Base-by-base conservation (phyloP, 371 early-diverging fungal genomes). In the Mucor mucedo region DNA sequence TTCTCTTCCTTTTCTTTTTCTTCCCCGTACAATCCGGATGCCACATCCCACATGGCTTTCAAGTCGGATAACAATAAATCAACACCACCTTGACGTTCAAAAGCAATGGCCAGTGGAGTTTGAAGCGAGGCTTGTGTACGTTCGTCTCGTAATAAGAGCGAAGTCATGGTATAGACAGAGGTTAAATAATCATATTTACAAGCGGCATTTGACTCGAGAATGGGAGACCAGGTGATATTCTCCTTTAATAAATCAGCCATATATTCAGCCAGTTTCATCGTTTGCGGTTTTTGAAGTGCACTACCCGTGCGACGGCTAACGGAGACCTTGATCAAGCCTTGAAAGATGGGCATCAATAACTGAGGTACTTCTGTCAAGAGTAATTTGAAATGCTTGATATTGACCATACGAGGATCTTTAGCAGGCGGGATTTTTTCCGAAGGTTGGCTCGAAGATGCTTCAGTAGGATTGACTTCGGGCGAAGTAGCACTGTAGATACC, bases 261-360 rank as follows among this genome's bases (percentile, higher is more conserved):
- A 33, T 73, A 73, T 48, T 82, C 83, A 6, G 87, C 82, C 45
- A 87, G 65, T 61, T 84, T 86, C 66, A 85, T 85, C 5, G 89
- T 86, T 40, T 83, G 79, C 5, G 85, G 69, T 52, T 87, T 82
- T 61, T 85, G 82, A 5, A 62, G 42, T 11, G 73, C 59, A 28
- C 87, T 87, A 35, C 81, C 72, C 13, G 85, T 76, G 27, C 89
- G 85, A 41, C 91, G 86, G 32, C 79, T 77, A 11, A 87, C 84
- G 1, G 91, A 78, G 55, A 88, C 77, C 62, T 90, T 92, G 47
- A 88, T 71, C 21, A 93, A 72, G 3, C 91, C 89, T 79, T 90
- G 90, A 60, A 91, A 88, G 42, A 89, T 77, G 3, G 87, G 84
- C 32, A 84, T 78, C 52, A 95, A 56, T 13, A 83, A 74, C 9